Base-by-base conservation (phyloP, 2,329 filamentous ascomycete genomes). In the Corniculantispora saksenae region DNA sequence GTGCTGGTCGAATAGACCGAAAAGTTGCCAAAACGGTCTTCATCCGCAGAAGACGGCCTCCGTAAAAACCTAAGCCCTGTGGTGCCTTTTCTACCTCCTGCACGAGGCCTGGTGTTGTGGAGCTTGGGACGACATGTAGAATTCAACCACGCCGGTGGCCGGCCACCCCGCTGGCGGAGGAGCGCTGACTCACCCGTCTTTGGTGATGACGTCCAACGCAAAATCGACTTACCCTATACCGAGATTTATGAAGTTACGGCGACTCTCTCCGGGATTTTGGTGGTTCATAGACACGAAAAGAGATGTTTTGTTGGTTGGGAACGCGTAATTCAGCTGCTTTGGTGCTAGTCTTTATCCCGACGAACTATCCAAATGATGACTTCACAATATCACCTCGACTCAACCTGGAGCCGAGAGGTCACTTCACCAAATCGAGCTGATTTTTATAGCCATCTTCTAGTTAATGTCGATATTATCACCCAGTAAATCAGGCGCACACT, bases 1-100 rank as follows among this genome's bases (percentile, higher is more conserved):
- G 63, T 53, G 45, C n/a, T 48, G 63, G 63, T 65, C 63, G 58
- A 65, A 54, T 23, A 51, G 63, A 65, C 63, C 63, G 60, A 59
- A 65, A 25, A 32, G 47, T 57, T 50, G 63, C 43, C 63, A 65
- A 45, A 61, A 57, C 58, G 58, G 63, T 51, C 48, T 65, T 65
- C 63, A 65, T 65, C 57, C 63, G 58, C 63, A 65, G 51, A 61
- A 54, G 62, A 57, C 54, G n/a, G 32, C 47, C 45, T 57, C 51
- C 9, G 61, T n/a, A 35, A 61, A 59, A 59, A 64, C 51, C 53
- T 63, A 59, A 59, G 62, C 54, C 54, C 62, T 59, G 62, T 64
- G 62, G 56, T 64, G 47, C 40, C 29, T 59, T 58, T 64, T 58
- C 53, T 56, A 23, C 58, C 62, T 43, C 29, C 61, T 59, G 62